Percentiles rank a stretch among this genome's conserved stretches.
Conservation (phyloP, 768 basidiomycete genomes). For the Dictyophora rubrovolvata region DNA sequence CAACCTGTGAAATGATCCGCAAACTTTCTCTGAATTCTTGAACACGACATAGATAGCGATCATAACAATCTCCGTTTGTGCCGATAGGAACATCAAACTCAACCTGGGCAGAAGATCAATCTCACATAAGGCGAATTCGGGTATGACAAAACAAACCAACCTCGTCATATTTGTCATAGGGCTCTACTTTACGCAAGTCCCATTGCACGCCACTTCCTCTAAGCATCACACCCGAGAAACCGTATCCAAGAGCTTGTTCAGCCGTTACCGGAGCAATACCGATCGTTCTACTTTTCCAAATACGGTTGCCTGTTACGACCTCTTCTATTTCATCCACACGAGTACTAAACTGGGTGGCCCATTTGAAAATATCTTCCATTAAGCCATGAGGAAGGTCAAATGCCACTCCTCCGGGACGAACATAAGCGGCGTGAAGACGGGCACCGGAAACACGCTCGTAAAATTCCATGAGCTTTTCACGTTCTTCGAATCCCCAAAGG, state of each 20-base stretch:
- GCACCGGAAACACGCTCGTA: slow-evolving; percentile 99
- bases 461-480: slow-evolving; percentile 99
- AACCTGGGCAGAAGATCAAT: slow-evolving; percentile 41
- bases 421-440: slow-evolving; percentile 94
- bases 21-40: slow-evolving; percentile 97
- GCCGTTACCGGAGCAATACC: slow-evolving; percentile 87
- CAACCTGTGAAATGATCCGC: slow-evolving; percentile 70
- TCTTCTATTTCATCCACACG: slow-evolving; percentile 97
- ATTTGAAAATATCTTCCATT: slow-evolving; percentile 96
- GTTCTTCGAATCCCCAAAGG: slow-evolving; percentile 99
- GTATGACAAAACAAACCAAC: slow-evolving; percentile 24
- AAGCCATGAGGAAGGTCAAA: slow-evolving; percentile 97
- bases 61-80: slow-evolving; percentile 94
- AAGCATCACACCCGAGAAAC: slow-evolving; percentile 96
- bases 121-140: not conserved
- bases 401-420: slow-evolving; percentile 94
- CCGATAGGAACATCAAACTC: slow-evolving; percentile 98
- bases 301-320: slow-evolving; percentile 93
- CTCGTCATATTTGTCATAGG: slow-evolving; percentile 96
- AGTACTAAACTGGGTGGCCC: slow-evolving; percentile 88
- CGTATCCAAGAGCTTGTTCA: slow-evolving; percentile 83
- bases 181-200: slow-evolving; percentile 86
- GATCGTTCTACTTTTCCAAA: slow-evolving; percentile 94
- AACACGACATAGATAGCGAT: slow-evolving; percentile 93
- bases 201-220: slow-evolving; percentile 88